A percentile compares a stretch with the other conserved stretches of the same genome.
Conservation (phyloP, 164 flowering plant genomes). For the Magnolia kwangsiensis region DNA sequence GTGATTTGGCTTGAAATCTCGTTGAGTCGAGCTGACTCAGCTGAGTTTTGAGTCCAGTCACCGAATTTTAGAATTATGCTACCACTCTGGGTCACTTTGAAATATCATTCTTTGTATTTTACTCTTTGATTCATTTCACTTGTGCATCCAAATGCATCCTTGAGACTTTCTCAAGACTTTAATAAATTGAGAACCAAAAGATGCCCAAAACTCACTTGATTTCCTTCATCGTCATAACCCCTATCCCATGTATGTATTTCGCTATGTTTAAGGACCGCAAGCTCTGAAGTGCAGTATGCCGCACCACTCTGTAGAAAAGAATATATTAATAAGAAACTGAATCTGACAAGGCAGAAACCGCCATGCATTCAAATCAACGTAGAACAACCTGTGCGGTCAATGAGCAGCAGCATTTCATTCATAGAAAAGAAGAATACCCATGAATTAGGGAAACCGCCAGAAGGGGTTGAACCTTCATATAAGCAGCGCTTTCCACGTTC, state of each 20-base stretch:
- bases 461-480: slow-evolving; percentile 95
- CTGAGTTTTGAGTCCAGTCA: too few species aligned
- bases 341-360: not conserved
- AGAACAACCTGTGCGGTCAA: not conserved
- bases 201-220: slow-evolving; percentile 57
- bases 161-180: not conserved
- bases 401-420: not conserved
- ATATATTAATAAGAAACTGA: not conserved
- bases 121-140: not conserved
- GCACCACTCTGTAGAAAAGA: slow-evolving; percentile 69
- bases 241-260: slow-evolving; percentile 89
- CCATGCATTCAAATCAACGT: not conserved
- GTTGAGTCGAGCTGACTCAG: too few species aligned
- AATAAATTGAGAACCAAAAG: not conserved
- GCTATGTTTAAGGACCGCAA: slow-evolving; percentile 69
- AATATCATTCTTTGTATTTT: too few species aligned
- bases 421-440: slow-evolving; percentile 56
- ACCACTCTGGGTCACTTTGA: too few species aligned
- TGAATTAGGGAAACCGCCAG: slow-evolving; percentile 87
- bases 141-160: not conserved
- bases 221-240: slow-evolving; percentile 85
- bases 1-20: too few species aligned
- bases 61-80: too few species aligned
- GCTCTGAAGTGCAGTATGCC: slow-evolving; percentile 74
- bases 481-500: slow-evolving; percentile 93